Percentiles rank a stretch among this genome's conserved stretches.
Evolutionary conservation across 768 basidiomycete genomes (phyloP).

Genomic region (Leccinellum rugosiceps): DNA sequence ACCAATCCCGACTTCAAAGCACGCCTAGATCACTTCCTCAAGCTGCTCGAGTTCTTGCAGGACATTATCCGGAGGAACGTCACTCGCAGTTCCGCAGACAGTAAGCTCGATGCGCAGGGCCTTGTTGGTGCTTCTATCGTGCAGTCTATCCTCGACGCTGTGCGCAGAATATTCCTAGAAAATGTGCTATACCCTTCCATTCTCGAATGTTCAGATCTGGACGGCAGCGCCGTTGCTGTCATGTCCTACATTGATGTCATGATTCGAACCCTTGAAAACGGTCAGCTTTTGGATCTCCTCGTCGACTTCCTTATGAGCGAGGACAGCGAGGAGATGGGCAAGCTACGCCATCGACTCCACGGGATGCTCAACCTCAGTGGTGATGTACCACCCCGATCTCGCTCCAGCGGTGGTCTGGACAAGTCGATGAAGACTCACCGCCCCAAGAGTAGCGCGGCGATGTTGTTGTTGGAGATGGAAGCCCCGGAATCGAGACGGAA

Average conservation of each 20-base stretch:
- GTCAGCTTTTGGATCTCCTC: slow-evolving; percentile 65
- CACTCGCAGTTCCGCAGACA: slow-evolving; percentile 34
- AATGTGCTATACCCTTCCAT: slow-evolving; percentile 92
- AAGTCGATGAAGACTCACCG: slow-evolving; percentile 48
- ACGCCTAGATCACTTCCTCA: slow-evolving; percentile 85
- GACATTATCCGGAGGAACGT: slow-evolving; percentile 77
- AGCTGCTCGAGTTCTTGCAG: slow-evolving; percentile 86
- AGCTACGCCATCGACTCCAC: slow-evolving; percentile 40
- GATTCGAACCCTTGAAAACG: slow-evolving; percentile 68
- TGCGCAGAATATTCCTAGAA: slow-evolving; percentile 84
- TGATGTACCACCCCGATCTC: slow-evolving; percentile 33
- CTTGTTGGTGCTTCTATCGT: slow-evolving; percentile 79
- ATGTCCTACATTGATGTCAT: slow-evolving; percentile 93
- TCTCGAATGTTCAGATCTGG: slow-evolving; percentile 85
- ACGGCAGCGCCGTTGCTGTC: slow-evolving; percentile 96
- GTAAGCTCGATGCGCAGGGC: slow-evolving; percentile 50
- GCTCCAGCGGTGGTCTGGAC: slow-evolving; percentile 28
- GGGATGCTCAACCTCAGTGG: slow-evolving; percentile 42
- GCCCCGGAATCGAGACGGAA: slow-evolving; percentile 66
- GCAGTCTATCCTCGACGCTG: slow-evolving; percentile 77
- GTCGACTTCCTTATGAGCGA: slow-evolving; percentile 82
- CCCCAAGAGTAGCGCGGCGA: slow-evolving; percentile 86
- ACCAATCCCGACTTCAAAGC: slow-evolving; percentile 70
- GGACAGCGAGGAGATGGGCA: slow-evolving; percentile 68
- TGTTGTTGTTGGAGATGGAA: slow-evolving; percentile 86